Evolutionary conservation across 73 alveolate genomes (phyloP), one percentile per base, ranked within the genome.

Genomic region (Symbiodinium natans): DNA sequence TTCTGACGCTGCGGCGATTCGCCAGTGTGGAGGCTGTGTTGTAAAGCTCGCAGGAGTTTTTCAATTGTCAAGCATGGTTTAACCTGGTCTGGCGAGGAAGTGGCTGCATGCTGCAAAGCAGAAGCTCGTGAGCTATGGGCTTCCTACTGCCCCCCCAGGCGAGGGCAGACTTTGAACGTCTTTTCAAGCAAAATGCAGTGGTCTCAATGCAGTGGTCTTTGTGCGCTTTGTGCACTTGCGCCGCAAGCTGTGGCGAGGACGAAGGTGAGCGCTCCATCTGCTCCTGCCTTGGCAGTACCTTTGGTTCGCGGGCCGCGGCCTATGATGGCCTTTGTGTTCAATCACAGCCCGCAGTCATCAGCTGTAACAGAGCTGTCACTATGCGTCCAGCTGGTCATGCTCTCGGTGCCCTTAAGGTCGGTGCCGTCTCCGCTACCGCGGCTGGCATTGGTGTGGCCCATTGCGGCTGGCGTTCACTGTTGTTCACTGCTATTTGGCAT

Each of bases 121-220:
- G 96, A 71, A 33, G 75, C 54, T 40, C 96, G 96, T 10, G 96
- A 90, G 41, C 88, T 90, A 74, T 90, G 96, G 96, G 96, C 77
- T 33, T 71, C 96, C 27, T 90, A 90, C 88, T 90, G 96, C 77
- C 95, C 95, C 6, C 95, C 95, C 23, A 25, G 36, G 23, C 29
- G 74, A 83, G 80, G 59, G 21, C 93, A 8, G 7, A 46, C 63
- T 38, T 83, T 21, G 43, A 46, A 1, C 41, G 34, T 48, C 23
- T 48, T 48, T 8, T 48, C n/a, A n/a, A n/a, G n/a, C n/a, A n/a
- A 48, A 17, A 48, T 48, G 8, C 17, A 17, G 77, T 25, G 33
- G 15, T 59, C 77, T 59, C 15, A 6, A 13, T 21, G 77, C 63
- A 48, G 63, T 8, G 8, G 23, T 8, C 23, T 10, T 10, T 17